Base-by-base conservation (phyloP, 257 asterid genomes). In the Schizonepeta tenuifolia region DNA sequence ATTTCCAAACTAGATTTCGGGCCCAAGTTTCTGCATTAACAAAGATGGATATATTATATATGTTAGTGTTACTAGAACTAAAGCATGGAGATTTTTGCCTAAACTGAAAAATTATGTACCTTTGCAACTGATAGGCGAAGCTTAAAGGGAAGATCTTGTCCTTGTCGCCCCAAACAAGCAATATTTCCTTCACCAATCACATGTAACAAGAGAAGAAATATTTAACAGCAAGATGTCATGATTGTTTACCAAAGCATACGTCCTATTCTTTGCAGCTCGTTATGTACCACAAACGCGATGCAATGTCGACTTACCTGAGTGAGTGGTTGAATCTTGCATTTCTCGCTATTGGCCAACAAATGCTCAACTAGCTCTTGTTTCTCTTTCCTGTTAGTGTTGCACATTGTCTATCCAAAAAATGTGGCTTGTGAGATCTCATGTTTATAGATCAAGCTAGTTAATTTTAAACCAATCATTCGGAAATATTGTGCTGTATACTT, bases 141-240 rank as follows among this genome's bases (percentile, higher is more conserved):
- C 76, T 61, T 62, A 87, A 40, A 10, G 96, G 96, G 89, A 89
- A 87, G 50, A 89, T 67, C 75, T 63, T 84, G 73, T 89, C 96
- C 71, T 75, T 81, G 73, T 89, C 94, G 15, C 96, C 96, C 96
- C 96, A 89, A 59, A 89, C 51, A 6, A 89, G 89, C 74, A 89
- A 59, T 20, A 84, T 80, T 79, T 86, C 92, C 96, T 89, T 65
- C 80, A 75, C 67, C 59, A 33, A 56, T 7, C 6, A 15, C 38
- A 61, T 26, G 51, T 5, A 54, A 38, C 3, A 10, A 71, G 47
- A 57, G 17, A 22, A 38, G 67, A 33, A 28, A 5, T 12, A n/a
- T 73, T 53, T 70, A 31, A 62, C 67, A 31, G 75, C 47, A 51
- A 28, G 13, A 49, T 43, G 8, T 9, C 13, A 50, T 50, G 6